Conservation (phyloP, 225 moss, liverwort and hornwort genomes). For the Ulota crispa region DNA sequence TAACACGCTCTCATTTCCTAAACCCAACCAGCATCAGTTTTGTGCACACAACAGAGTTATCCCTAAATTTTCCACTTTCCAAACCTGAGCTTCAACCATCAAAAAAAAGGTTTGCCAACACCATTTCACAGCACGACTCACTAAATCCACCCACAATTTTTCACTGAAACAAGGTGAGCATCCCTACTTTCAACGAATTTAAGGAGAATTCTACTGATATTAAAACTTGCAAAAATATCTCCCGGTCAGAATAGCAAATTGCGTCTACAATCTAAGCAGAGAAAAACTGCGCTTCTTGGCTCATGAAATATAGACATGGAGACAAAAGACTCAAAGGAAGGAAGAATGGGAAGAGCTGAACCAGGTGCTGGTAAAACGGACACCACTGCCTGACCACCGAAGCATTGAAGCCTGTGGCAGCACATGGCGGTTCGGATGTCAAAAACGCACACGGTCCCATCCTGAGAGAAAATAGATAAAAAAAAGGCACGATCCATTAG, state of each 20-base stretch:
- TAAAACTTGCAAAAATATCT: neutral
- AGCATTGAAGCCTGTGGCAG: constrained; percentile 49
- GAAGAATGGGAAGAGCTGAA: constrained; percentile 24
- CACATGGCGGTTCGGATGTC: constrained; percentile 46
- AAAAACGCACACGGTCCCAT: constrained; percentile 65
- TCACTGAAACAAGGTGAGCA: neutral
- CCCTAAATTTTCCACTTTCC: no score
- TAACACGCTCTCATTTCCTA: constrained; percentile 52
- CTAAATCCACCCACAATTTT: no score
- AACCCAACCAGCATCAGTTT: constrained; percentile 24
- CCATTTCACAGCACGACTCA: no score
- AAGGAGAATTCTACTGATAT: neutral
- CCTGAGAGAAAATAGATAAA: constrained; percentile 37
- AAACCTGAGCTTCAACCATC: no score
- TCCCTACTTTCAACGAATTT: neutral
- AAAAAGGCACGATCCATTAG: constrained; percentile 3
- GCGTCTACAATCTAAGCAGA: neutral
- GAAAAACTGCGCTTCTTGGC: neutral
- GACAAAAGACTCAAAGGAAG: neutral
- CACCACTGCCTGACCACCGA: constrained; percentile 56
- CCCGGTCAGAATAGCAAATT: neutral
- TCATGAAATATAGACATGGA: neutral
- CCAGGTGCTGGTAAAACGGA: constrained; percentile 49
- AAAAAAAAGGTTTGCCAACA: no score
- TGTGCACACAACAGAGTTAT: neutral